phyloP scores from a whole-genome alignment of 768 basidiomycete genomes.

The Asterophora parasitica region DNA sequence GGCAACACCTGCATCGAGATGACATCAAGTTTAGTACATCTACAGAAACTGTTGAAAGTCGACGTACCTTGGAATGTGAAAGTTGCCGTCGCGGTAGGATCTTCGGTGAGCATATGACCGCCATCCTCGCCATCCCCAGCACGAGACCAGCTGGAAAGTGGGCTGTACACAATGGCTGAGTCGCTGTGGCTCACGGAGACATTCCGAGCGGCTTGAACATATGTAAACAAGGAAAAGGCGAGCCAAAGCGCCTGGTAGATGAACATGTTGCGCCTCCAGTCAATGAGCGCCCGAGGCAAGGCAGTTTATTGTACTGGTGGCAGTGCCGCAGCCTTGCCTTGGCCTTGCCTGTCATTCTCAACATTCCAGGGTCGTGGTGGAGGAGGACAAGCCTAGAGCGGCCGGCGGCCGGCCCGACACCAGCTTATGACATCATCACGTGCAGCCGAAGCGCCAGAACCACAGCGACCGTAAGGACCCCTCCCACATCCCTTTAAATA shows the following conservation, averaged over 20 bases:
- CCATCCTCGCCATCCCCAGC: constrained; percentile 28
- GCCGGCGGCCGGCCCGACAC: not conserved
- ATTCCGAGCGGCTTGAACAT: constrained; percentile 21
- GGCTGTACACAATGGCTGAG: constrained; percentile 26
- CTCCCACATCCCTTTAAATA: not conserved
- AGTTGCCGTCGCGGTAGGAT: constrained; percentile 27
- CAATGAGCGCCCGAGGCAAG: too few species aligned
- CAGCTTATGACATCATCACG: constrained; percentile 12
- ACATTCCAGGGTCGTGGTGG: not conserved
- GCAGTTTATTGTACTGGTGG: too few species aligned
- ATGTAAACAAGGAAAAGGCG: constrained; percentile 4
- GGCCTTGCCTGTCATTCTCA: too few species aligned
- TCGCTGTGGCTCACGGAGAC: constrained; percentile 28
- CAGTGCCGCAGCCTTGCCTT: too few species aligned
- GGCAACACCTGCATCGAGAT: constrained; percentile 25
- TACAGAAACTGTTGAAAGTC: too few species aligned
- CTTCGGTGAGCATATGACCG: constrained; percentile 21
- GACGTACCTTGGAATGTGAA: constrained; percentile 25
- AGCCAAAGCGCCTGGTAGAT: constrained; percentile 7
- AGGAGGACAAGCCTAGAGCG: not conserved
- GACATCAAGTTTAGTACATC: too few species aligned
- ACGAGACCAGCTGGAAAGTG: constrained; percentile 25
- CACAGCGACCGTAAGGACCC: not conserved
- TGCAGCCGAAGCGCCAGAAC: constrained; percentile 1
- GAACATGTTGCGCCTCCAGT: not conserved